Conservation (phyloP, 768 basidiomycete species). For the Auriscalpium vulgare region DNA sequence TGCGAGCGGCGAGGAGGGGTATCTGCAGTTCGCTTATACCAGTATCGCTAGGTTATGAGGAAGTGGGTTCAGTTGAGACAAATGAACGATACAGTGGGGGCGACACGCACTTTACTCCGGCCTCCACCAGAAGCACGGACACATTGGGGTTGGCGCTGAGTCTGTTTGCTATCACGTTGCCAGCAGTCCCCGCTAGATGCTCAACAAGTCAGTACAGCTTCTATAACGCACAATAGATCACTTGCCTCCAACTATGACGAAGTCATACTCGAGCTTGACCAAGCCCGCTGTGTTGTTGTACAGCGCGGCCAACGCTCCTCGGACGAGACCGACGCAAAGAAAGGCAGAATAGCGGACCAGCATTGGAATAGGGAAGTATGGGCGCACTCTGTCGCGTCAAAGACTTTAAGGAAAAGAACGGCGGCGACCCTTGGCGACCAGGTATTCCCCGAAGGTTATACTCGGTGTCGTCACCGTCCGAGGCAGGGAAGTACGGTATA, state of each 20-base stretch:
- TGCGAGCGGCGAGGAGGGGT: neutral
- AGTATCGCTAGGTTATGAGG: neutral
- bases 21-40: neutral
- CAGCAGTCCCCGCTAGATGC: neutral
- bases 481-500: no score
- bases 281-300: no score
- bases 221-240: neutral
- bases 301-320: no score
- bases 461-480: no score
- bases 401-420: no score
- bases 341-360: no score
- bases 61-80: neutral
- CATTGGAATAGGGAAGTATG: no score
- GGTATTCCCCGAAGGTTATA: no score
- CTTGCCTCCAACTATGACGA: constrained; percentile 1
- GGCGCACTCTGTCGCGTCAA: no score
- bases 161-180: neutral
- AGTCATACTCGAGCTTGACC: neutral
- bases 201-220: neutral
- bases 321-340: no score
- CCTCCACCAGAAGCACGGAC: neutral
- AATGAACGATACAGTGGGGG: neutral
- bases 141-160: neutral
- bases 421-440: no score
- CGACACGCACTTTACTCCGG: neutral